These are phyloP conservation scores for Fusarium sp. DNA, from an alignment of 2,329 filamentous ascomycete species.

Conservation along the genomic window DNA sequence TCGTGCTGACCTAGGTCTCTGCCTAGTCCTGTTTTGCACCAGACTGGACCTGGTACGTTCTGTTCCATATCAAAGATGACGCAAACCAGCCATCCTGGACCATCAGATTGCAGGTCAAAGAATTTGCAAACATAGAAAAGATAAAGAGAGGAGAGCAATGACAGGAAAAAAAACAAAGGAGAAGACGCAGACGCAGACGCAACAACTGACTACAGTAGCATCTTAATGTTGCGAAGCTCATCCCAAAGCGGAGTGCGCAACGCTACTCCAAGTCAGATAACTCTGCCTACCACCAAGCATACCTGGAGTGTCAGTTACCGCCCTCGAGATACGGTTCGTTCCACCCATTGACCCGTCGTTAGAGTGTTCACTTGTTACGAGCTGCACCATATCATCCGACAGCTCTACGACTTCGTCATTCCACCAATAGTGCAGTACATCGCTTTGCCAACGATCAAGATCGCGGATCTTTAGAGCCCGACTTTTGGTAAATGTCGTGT, in stretches of 20 bases:
- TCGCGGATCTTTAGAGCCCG: constrained; percentile 52
- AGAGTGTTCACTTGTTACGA: constrained; percentile 43
- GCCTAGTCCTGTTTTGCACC: constrained; percentile 40
- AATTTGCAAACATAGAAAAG: constrained; percentile 1
- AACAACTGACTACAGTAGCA: background rate
- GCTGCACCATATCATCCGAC: constrained; percentile 22
- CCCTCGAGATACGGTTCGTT: constrained; percentile 47
- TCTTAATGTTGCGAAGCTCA: background rate
- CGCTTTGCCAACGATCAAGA: constrained; percentile 53
- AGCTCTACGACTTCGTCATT: constrained; percentile 44
- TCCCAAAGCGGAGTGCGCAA: constrained; percentile 26
- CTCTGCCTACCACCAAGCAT: constrained; percentile 13
- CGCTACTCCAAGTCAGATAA: constrained; percentile 16
- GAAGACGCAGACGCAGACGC: background rate
- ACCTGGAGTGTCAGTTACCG: constrained; percentile 46
- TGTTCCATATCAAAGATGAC: background rate
- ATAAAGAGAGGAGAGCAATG: background rate
- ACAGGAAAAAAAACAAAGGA: background rate
- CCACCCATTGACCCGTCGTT: constrained; percentile 45
- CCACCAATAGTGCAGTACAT: constrained; percentile 57
- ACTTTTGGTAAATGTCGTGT: constrained; percentile 50
- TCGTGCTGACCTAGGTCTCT: constrained; percentile 23
- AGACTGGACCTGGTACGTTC: constrained; percentile 33
- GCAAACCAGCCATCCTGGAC: constrained; percentile 1
- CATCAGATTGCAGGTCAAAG: background rate